Evolutionary conservation across 805 yeast genomes (phyloP).

Genomic region (Zygotorulaspora chibaensis): DNA sequence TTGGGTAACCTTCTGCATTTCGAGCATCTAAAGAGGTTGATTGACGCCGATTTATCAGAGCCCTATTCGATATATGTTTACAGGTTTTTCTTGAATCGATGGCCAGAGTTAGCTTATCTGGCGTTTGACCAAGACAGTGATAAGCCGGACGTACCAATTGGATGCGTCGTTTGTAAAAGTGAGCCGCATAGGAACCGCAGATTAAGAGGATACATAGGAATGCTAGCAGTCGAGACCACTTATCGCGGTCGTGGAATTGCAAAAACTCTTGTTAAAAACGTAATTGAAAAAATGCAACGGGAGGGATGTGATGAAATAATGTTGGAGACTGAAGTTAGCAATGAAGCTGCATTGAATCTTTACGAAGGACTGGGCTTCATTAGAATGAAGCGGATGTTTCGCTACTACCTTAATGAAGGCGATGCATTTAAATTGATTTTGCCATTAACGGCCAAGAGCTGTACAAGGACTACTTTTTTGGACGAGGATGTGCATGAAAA

Average conservation of each 20-base stretch:
- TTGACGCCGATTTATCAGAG: constrained; percentile 76
- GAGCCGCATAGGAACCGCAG: constrained; percentile 68
- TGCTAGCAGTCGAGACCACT: constrained; percentile 77
- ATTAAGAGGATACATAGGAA: constrained; percentile 88
- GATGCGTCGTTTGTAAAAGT: constrained; percentile 78
- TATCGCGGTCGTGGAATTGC: constrained; percentile 83
- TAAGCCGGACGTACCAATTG: constrained; percentile 46
- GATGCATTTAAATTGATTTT: constrained; percentile 87
- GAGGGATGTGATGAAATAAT: constrained; percentile 82
- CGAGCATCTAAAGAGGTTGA: constrained; percentile 48
- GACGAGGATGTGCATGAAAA: constrained; percentile 17
- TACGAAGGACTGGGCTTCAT: constrained; percentile 77
- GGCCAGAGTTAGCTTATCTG: constrained; percentile 81
- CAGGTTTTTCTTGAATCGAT: constrained; percentile 79
- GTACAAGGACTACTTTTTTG: constrained; percentile 53
- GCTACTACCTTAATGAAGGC: constrained; percentile 87
- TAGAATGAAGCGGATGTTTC: constrained; percentile 66
- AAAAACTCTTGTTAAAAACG: constrained; percentile 55
- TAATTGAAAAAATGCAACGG: constrained; percentile 60
- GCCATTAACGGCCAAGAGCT: constrained; percentile 64
- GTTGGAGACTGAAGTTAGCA: constrained; percentile 86
- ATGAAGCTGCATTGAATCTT: constrained; percentile 60
- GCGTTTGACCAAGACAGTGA: constrained; percentile 42
- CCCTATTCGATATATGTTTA: constrained; percentile 94
- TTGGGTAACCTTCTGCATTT: constrained; percentile 37